Evolutionary conservation across 768 basidiomycete species (phyloP), one percentile per base, ranked within the genome.

Genomic region (Lactifluus rugatus): DNA sequence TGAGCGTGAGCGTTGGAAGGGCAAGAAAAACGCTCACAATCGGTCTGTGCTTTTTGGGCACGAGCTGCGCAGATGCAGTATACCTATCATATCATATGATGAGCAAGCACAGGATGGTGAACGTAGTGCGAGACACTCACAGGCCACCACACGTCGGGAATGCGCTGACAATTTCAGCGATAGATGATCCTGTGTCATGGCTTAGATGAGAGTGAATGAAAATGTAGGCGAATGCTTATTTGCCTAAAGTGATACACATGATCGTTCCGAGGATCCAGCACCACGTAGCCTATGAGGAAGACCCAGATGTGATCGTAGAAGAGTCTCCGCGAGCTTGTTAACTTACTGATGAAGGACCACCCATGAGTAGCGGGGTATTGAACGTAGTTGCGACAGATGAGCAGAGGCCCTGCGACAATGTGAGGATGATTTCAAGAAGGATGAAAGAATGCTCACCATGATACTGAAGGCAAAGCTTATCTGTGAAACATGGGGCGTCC

Each of bases 401-500:
- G 71, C 84, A 87, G 47, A 89, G 72, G 41, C 86, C 87, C 81
- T 81, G 34, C 17, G 54, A 42, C 51, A 25, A 11, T 34, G 25
- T 36, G 52, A 49, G 53, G 34, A 47, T 51, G 50, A 47, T 7
- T 19, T 45, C 26, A 48, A 37, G 34, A 1, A 9, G 14, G 28
- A 25, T 42, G 56, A 16, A 17, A 54, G 25, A 11, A 44, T 42
- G 60, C 62, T 16, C 41, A 77, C 81, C 87, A 88, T 87, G 62
- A 87, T 89, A 66, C 83, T 85, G 73, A 85, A 87, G 19, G 85
- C 83, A 68, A 85, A 88, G 66, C 82, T 82, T 52, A 85, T 85
- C 83, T 84, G 59, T 31, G 37, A 3, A 14, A 23, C 10, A 34
- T 21, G 1, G 36, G 25, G 28, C 17, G 11, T 14, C 13, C 23